Conservation (phyloP, 2,329 filamentous ascomycete genomes). For the Aspergillus sp. region DNA sequence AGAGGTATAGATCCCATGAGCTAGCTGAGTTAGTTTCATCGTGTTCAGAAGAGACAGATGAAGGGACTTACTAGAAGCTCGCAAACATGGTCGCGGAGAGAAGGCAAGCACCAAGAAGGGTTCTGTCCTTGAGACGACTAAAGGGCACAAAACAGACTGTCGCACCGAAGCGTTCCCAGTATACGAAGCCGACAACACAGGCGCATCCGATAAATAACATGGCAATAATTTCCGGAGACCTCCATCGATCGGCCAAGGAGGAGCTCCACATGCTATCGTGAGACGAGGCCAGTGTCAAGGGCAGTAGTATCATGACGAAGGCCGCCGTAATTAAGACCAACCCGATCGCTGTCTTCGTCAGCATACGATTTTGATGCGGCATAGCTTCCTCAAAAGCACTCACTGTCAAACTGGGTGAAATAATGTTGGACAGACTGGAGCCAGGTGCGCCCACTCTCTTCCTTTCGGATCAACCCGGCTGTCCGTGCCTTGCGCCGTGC, state of each 20-base stretch:
- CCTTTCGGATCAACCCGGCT: conserved; percentile 42
- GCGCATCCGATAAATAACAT: conserved; percentile 18
- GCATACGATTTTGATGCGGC: neutral
- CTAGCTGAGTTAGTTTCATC: neutral
- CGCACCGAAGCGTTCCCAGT: conserved; percentile 22
- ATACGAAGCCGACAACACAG: conserved; percentile 17
- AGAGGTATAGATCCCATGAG: conserved; percentile 19
- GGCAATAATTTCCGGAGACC: conserved; percentile 23
- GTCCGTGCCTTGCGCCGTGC: conserved; percentile 57
- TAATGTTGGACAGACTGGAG: conserved; percentile 59
- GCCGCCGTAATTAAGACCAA: neutral
- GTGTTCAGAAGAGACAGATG: neutral
- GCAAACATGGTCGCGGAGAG: conserved; percentile 16
- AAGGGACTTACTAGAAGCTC: neutral
- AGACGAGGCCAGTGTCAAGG: conserved; percentile 24
- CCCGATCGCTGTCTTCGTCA: neutral
- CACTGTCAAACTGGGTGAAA: conserved; percentile 26
- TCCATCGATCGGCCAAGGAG: conserved; percentile 20
- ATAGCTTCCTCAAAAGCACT: neutral
- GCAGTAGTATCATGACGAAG: neutral
- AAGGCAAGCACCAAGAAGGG: conserved; percentile 22
- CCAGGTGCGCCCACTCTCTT: conserved; percentile 25
- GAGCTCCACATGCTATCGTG: conserved; percentile 9
- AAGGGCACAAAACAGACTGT: conserved; percentile 24
- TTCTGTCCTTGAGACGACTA: conserved; percentile 21